Evolutionary conservation across 2,329 filamentous ascomycete species (phyloP).

Genomic region (Cucurbitaria berberidis): DNA sequence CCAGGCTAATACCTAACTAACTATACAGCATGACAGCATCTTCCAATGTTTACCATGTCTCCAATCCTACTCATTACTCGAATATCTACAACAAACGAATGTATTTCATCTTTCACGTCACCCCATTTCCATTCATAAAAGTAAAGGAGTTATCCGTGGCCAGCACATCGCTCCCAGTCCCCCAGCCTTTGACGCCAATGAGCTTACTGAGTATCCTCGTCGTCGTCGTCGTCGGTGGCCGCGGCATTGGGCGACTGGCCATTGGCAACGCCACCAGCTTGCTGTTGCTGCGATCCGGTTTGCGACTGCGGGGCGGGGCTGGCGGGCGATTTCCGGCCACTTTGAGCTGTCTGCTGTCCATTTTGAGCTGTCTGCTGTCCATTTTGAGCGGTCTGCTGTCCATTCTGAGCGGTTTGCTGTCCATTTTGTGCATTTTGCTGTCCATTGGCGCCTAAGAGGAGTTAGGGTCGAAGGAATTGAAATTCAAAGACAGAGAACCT

Average conservation of each 20-base stretch:
- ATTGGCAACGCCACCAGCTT: neutral
- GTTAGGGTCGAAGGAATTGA: neutral
- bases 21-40: neutral
- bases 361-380: constrained; percentile 5
- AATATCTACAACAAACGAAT: constrained; percentile 8
- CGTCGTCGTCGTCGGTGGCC: neutral
- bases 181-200: neutral
- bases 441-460: neutral
- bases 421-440: constrained; percentile 3
- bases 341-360: constrained; percentile 2
- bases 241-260: neutral
- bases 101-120: neutral
- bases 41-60: neutral
- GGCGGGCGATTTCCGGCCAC: constrained; percentile 1
- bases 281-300: neutral
- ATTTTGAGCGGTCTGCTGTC: constrained; percentile 3
- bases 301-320: neutral
- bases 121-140: neutral
- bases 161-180: constrained; percentile 8
- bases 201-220: constrained; percentile 1
- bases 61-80: neutral
- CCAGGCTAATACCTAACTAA: constrained; percentile 3
- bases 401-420: constrained; percentile 7
- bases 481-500: neutral
- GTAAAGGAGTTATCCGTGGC: constrained; percentile 4